Base-by-base conservation (phyloP, 495 filamentous ascomycete genomes). In the Talaromyces wortmannii region DNA sequence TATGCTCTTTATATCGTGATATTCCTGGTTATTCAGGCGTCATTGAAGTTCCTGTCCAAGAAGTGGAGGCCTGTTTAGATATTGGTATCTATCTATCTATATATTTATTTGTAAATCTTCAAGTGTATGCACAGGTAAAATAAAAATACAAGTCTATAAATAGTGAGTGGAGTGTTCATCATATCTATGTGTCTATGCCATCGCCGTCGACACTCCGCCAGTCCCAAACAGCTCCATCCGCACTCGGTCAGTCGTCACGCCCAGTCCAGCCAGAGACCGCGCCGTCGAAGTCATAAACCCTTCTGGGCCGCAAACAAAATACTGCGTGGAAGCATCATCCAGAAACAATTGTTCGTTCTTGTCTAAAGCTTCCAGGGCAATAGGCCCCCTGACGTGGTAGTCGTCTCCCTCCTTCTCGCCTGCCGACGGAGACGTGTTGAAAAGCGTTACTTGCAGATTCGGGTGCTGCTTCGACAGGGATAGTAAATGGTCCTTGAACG, bases 161-260 rank as follows among this genome's bases (percentile, higher is more conserved):
- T 23, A 1, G 23, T 23, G 40, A 43, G 40, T 15, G 40, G 40
- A 43, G 40, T 23, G 4, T 23, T 23, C 1, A 23, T 23, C 23
- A 23, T 23, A 23, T 1, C 23, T 40, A 40, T 40, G 2, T 13
- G 5, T 40, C 36, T 13, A n/a, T 6, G 31, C 31, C 30, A 53
- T 23, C 12, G 42, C 15, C 7, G 18, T 50, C n/a, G 45, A 45
- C 7, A 59, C 45, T 30, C 72, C 76, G 0, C 85, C 85, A 8
- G 84, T 87, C 0, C 83, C 82, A 57, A 88, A 90, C 12, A 85
- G 63, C 66, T 90, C 87, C 61, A 88, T 74, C 61, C 83, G 76
- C 18, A 88, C 75, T 56, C 80, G 77, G 8, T 76, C 78, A 44
- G 63, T 64, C 4, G 58, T 59, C 0, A 89, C 84, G 0, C 85